A percentile compares a stretch with the other conserved stretches of the same genome.
These are phyloP conservation scores for Gracilariopsis chorda DNA, from an alignment of 23 red algal species.

Conservation along the genomic window DNA sequence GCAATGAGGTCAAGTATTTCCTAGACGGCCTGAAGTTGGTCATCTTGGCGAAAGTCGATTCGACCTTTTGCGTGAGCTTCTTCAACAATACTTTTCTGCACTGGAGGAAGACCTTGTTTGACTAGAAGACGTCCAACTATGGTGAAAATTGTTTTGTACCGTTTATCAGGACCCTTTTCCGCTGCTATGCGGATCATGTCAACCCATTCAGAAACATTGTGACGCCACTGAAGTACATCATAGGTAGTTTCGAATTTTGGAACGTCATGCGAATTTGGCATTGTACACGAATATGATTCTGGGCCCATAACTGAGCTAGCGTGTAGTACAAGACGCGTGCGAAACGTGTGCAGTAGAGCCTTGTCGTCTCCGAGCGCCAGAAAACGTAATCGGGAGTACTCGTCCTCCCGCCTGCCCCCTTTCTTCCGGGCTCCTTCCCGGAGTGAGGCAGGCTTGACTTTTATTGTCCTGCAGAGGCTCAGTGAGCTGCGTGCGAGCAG, in stretches of 20 bases:
- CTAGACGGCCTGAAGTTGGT: neutral
- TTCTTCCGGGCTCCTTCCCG: no score
- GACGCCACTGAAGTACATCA: neutral
- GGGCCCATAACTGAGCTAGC: neutral
- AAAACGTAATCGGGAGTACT: no score
- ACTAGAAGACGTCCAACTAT: neutral
- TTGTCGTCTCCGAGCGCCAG: no score
- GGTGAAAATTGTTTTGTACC: neutral
- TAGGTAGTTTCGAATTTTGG: neutral
- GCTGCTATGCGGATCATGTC: neutral
- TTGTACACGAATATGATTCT: neutral
- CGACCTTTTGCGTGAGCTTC: conserved; percentile 6
- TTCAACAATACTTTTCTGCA: conserved; percentile 13
- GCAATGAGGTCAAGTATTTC: conserved; percentile 4
- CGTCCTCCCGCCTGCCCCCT: no score
- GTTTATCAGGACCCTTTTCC: neutral
- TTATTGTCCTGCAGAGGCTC: no score
- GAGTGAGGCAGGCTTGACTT: no score
- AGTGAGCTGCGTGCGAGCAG: no score
- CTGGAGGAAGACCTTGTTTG: neutral
- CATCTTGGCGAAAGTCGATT: neutral
- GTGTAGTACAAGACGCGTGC: no score
- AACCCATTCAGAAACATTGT: neutral
- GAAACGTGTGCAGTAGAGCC: no score
- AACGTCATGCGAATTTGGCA: neutral